Evolutionary conservation across 306 rosid genomes (phyloP).

Genomic region (Prunus davidiana): DNA sequence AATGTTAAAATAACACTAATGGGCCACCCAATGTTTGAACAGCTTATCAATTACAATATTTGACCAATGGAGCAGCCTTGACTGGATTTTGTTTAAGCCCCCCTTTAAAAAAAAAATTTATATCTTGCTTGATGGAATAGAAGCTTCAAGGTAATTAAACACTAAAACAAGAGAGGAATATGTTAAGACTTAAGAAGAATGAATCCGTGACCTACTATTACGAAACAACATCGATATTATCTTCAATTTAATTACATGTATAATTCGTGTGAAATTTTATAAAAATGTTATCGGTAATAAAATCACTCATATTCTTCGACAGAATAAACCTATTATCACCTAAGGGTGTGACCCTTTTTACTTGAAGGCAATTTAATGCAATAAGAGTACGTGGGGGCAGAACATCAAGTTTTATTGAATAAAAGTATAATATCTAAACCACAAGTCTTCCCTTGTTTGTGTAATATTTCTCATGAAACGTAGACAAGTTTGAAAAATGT

Average conservation of each 20-base stretch:
- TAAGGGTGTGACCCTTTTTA: not conserved
- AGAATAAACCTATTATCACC: not conserved
- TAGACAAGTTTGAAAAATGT: not conserved
- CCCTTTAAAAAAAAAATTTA: no score
- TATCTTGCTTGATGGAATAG: not conserved
- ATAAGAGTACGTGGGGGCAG: not conserved
- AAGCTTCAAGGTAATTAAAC: not conserved
- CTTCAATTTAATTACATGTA: no score
- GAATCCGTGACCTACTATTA: no score
- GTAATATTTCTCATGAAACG: not conserved
- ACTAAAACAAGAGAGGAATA: not conserved
- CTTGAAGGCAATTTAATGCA: not conserved
- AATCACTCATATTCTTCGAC: no score
- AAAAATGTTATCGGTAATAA: no score
- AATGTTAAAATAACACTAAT: not conserved
- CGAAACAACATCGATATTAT: no score
- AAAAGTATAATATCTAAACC: not conserved
- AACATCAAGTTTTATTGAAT: not conserved
- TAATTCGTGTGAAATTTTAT: no score
- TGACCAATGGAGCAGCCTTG: conserved; percentile 10
- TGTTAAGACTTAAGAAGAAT: no score
- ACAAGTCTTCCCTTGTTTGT: not conserved
- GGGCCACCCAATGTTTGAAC: not conserved
- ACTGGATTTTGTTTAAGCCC: conserved; percentile 13
- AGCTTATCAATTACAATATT: not conserved